Conservation (phyloP, 352 stramenopile species). For the Elongisporangium undulatum region DNA sequence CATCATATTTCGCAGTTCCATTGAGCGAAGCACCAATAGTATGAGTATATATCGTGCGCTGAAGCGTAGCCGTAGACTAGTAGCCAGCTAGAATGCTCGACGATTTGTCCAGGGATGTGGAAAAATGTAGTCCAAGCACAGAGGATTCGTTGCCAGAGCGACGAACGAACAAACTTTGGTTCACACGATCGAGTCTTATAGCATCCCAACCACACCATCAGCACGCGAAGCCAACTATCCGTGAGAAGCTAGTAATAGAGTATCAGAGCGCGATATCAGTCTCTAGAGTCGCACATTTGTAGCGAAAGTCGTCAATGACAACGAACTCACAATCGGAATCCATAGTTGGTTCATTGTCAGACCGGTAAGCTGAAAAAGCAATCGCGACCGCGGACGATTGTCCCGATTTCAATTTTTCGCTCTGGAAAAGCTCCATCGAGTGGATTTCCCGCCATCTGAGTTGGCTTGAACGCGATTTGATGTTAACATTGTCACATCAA, state of each 20-base stretch:
- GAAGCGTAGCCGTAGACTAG: constrained; percentile 29
- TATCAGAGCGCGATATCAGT: constrained; percentile 32
- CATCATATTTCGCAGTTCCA: background rate
- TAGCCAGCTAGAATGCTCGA: constrained; percentile 46
- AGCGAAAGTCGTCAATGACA: constrained; percentile 43
- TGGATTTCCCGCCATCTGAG: too few relatives aligned
- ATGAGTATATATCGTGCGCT: constrained; percentile 31
- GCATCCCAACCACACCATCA: constrained; percentile 24
- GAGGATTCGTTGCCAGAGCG: background rate
- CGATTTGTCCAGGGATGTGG: constrained; percentile 43
- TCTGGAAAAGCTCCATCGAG: too few relatives aligned
- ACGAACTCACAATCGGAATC: constrained; percentile 14
- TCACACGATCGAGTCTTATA: constrained; percentile 6
- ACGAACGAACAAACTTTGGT: background rate
- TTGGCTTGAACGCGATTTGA: too few relatives aligned
- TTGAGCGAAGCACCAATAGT: background rate
- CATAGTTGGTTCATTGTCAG: too few relatives aligned
- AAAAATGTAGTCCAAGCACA: constrained; percentile 13
- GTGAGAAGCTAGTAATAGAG: constrained; percentile 19
- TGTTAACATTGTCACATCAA: too few relatives aligned
- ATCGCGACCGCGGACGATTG: too few relatives aligned
- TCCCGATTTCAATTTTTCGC: too few relatives aligned
- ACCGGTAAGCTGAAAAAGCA: background rate
- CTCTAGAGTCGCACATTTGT: constrained; percentile 30
- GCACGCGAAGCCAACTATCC: constrained; percentile 29